phyloP scores from a whole-genome alignment of 257 asterid genomes.

The Fraxinus anomala region DNA sequence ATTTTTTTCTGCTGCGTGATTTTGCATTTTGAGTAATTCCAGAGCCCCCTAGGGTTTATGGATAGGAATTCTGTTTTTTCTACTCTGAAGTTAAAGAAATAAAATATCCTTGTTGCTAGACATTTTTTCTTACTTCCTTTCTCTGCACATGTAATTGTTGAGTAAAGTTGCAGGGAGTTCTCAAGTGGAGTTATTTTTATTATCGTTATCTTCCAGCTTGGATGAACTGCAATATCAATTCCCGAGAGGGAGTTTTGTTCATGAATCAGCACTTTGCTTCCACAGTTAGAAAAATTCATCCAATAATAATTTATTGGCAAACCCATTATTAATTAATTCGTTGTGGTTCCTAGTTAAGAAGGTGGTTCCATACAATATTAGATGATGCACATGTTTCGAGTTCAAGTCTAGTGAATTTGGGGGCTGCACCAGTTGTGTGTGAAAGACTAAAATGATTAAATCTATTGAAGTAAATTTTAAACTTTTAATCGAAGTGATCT shows the following conservation, averaged over 20 bases:
- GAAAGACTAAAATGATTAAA: too few species aligned
- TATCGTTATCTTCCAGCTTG: neutral
- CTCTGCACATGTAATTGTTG: neutral
- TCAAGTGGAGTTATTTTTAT: neutral
- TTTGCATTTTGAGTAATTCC: neutral
- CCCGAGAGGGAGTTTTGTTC: neutral
- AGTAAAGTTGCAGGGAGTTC: neutral
- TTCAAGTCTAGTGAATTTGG: too few species aligned
- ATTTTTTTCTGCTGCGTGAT: neutral
- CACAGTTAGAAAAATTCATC: too few species aligned
- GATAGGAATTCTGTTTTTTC: neutral
- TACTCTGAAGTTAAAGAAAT: neutral
- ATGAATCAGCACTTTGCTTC: neutral
- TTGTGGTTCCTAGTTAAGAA: too few species aligned
- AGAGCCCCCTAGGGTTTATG: neutral
- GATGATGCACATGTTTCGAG: too few species aligned
- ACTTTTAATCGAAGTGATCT: too few species aligned
- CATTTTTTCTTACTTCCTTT: neutral
- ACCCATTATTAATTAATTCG: too few species aligned
- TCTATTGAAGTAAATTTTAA: too few species aligned
- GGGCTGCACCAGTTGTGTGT: too few species aligned
- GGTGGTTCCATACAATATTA: too few species aligned
- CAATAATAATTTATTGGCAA: too few species aligned
- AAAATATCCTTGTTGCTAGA: neutral
- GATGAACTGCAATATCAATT: conserved; percentile 3